Percentiles rank a stretch among this genome's conserved stretches.
Conservation (phyloP, 2,329 filamentous ascomycete species). For the Neofusicoccum cordaticola region DNA sequence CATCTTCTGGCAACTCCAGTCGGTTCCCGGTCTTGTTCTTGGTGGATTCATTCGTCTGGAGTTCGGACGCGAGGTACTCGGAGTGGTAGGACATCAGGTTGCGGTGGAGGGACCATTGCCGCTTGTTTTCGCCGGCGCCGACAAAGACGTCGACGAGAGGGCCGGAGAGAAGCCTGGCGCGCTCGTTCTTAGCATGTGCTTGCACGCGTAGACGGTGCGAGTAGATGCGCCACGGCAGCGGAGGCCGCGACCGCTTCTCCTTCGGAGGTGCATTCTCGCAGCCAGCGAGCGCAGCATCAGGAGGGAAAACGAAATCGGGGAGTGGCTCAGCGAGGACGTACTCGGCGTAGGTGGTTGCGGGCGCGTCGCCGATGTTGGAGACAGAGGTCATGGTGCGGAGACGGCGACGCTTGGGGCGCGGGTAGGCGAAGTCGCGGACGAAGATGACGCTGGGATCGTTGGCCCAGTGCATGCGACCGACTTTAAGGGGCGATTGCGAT, state of each 20-base stretch:
- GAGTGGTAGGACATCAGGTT: conserved; percentile 55
- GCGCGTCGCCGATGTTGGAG: conserved; percentile 45
- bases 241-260: conserved; percentile 23
- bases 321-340: conserved; percentile 36
- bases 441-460: conserved; percentile 23
- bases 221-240: conserved; percentile 34
- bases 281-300: neutral
- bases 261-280: neutral
- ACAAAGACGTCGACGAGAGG: conserved; percentile 53
- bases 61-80: conserved; percentile 41
- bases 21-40: conserved; percentile 36
- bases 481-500: neutral
- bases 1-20: conserved; percentile 49
- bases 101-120: conserved; percentile 52
- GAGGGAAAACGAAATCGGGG: conserved; percentile 1
- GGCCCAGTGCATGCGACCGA: conserved; percentile 17
- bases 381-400: conserved; percentile 42
- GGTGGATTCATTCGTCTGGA: conserved; percentile 35
- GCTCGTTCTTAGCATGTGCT: conserved; percentile 45
- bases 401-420: conserved; percentile 33
- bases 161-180: conserved; percentile 53
- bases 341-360: conserved; percentile 52
- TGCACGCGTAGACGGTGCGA: conserved; percentile 38
- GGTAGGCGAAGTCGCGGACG: conserved; percentile 46
- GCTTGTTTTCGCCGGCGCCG: conserved; percentile 40